Conservation (phyloP, 306 rosid genomes). For the Dryas alaskensis region DNA sequence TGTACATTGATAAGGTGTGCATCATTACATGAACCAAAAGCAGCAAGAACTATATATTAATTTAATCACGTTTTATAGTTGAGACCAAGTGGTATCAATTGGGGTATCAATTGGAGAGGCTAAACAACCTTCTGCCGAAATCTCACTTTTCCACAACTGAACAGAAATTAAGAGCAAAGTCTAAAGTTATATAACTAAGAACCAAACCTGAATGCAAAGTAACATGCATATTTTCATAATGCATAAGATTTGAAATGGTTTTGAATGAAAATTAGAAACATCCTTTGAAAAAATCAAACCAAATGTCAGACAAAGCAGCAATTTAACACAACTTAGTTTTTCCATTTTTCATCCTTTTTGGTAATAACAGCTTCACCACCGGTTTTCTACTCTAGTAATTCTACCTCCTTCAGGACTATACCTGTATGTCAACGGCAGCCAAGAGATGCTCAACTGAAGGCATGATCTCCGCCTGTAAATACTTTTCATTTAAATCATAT, state of each 20-base stretch:
- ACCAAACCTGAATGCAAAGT: not conserved
- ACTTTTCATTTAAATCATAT: slow-evolving; percentile 20
- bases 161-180: not conserved
- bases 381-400: not conserved
- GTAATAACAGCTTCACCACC: not conserved
- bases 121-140: not conserved
- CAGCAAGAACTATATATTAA: not conserved
- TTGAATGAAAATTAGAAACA: not conserved
- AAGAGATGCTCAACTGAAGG: slow-evolving; percentile 73
- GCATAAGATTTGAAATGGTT: not conserved
- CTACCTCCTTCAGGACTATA: slow-evolving; percentile 14
- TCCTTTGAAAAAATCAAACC: not conserved
- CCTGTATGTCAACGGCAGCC: slow-evolving; percentile 83
- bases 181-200: not conserved
- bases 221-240: not conserved
- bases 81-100: not conserved
- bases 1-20: slow-evolving; percentile 30
- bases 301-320: not conserved
- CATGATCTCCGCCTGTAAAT: slow-evolving; percentile 78
- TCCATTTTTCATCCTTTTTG: too few species aligned
- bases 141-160: not conserved
- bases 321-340: not conserved
- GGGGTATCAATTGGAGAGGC: not conserved
- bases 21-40: slow-evolving; percentile 7
- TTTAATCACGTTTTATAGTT: not conserved